Percentiles rank a stretch among this genome's conserved stretches.
Evolutionary conservation across 305 asterid species (phyloP).

Genomic region (Striga hermonthica): DNA sequence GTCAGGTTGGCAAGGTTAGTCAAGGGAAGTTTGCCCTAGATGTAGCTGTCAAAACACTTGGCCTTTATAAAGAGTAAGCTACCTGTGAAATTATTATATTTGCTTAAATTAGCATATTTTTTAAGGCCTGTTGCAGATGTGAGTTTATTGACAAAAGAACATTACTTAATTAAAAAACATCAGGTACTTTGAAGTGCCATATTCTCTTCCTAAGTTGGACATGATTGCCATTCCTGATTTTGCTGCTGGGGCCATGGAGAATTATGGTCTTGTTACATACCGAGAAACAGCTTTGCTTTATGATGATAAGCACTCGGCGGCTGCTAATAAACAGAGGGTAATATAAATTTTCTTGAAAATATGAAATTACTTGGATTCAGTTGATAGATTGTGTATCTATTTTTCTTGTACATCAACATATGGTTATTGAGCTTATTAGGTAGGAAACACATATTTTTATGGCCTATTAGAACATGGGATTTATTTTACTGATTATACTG

Average conservation of each 20-base stretch:
- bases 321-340: constrained; percentile 98
- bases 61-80: constrained; percentile 76
- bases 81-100: constrained; percentile 23
- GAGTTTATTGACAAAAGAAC: constrained; percentile 11
- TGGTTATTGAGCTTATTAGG: not conserved
- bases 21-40: constrained; percentile 91
- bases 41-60: constrained; percentile 94
- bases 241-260: constrained; percentile 99
- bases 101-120: not conserved
- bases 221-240: constrained; percentile 98
- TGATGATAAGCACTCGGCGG: constrained; percentile 95
- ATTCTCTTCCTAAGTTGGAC: constrained; percentile 93
- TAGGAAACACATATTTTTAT: constrained; percentile 16
- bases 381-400: not conserved
- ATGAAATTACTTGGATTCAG: constrained; percentile 14
- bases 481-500: constrained; percentile 17
- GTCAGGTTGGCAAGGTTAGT: constrained; percentile 80
- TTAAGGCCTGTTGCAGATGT: not conserved
- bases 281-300: constrained; percentile 92
- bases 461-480: constrained; percentile 4
- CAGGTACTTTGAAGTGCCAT: constrained; percentile 91
- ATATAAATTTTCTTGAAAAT: constrained; percentile 25
- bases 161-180: constrained; percentile 11
- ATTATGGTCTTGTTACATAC: constrained; percentile 94
- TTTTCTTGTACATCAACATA: not conserved